Conservation (phyloP, 768 basidiomycete species). For the Tephrocybe sp. region DNA sequence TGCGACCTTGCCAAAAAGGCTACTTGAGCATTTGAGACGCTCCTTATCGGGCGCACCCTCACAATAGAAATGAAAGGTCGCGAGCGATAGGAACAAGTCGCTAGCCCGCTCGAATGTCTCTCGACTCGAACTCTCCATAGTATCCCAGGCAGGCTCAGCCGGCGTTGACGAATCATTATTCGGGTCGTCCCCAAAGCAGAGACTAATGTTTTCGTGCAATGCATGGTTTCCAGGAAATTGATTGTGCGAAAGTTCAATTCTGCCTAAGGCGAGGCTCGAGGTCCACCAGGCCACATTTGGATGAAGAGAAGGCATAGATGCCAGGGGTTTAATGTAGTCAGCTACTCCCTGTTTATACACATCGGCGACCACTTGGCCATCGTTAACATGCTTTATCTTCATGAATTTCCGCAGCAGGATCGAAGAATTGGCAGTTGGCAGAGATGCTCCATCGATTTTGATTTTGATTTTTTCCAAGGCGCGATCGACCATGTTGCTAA, state of each 20-base stretch:
- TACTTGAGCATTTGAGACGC: too few species aligned
- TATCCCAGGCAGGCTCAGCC: neutral
- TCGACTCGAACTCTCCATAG: constrained; percentile 2
- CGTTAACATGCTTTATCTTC: constrained; percentile 4
- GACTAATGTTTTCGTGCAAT: constrained; percentile 1
- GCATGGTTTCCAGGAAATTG: neutral
- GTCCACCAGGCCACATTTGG: constrained; percentile 8
- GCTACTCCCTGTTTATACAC: constrained; percentile 3
- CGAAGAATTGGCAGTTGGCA: constrained; percentile 2
- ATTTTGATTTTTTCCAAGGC: neutral
- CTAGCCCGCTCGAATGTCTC: neutral
- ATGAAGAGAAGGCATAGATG: constrained; percentile 11
- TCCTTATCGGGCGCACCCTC: too few species aligned
- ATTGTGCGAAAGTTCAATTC: neutral
- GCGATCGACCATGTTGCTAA: constrained; percentile 1
- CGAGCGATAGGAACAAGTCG: constrained; percentile 4
- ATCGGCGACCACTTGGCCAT: constrained; percentile 5
- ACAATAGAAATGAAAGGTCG: constrained; percentile 9
- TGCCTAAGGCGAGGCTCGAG: constrained; percentile 1
- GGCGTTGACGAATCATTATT: neutral
- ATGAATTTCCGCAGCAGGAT: neutral
- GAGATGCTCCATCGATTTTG: neutral
- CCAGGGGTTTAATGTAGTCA: neutral
- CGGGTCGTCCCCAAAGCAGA: neutral
- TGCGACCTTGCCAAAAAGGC: too few species aligned